Conservation (phyloP, 2,329 filamentous ascomycete genomes). For the Tolypocladium album region DNA sequence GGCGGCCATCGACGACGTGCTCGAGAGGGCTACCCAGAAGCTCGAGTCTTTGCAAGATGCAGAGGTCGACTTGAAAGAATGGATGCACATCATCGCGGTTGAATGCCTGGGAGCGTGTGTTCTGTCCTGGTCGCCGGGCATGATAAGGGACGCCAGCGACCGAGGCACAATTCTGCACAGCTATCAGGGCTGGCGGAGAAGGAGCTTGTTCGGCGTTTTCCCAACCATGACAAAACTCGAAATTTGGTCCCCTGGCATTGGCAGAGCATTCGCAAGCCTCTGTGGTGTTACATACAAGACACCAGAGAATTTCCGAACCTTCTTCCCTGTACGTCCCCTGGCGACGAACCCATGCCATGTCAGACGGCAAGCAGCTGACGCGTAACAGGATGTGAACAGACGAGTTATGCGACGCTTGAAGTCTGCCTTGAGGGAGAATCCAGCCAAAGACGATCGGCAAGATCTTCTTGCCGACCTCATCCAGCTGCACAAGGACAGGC, state of each 20-base stretch:
- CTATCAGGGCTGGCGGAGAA: slow-evolving; percentile 39
- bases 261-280: slow-evolving; percentile 26
- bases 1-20: slow-evolving; percentile 26
- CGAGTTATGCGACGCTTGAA: slow-evolving; percentile 23
- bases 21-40: slow-evolving; percentile 22
- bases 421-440: slow-evolving; percentile 14
- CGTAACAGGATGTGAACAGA: slow-evolving; percentile 20
- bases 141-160: slow-evolving; percentile 32
- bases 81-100: slow-evolving; percentile 46
- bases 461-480: slow-evolving; percentile 38
- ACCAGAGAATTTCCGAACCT: slow-evolving; percentile 31
- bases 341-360: neutral
- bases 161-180: slow-evolving; percentile 35
- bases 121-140: slow-evolving; percentile 40
- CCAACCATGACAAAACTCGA: slow-evolving; percentile 28
- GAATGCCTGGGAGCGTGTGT: slow-evolving; percentile 40
- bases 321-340: slow-evolving; percentile 33
- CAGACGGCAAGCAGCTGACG: neutral
- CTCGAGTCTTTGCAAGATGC: slow-evolving; percentile 24
- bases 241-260: slow-evolving; percentile 22
- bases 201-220: slow-evolving; percentile 41
- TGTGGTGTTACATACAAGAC: slow-evolving; percentile 36
- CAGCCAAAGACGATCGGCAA: slow-evolving; percentile 16
- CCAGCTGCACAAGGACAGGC: slow-evolving; percentile 29
- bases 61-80: slow-evolving; percentile 37